Conservation (phyloP, 495 filamentous ascomycete species). For the Niebla homalea region DNA sequence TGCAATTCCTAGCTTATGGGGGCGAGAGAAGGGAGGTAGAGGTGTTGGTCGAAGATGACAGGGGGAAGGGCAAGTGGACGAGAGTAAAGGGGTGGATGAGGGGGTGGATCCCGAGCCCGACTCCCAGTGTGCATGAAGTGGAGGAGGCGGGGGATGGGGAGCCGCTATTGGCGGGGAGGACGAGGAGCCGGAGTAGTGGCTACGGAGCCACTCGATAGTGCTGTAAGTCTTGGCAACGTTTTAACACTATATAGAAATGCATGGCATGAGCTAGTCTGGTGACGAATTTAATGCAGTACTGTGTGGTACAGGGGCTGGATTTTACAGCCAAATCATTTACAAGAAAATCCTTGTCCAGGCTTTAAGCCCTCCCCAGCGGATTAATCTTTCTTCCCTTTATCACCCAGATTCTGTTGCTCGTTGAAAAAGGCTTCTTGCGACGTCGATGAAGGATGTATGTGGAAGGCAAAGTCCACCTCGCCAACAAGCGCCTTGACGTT, state of each 20-base stretch:
- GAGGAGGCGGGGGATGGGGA: slow-evolving; percentile 3
- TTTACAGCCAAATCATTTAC: too few relatives aligned
- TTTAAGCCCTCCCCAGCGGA: too few relatives aligned
- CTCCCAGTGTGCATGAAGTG: not conserved
- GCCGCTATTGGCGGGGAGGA: slow-evolving; percentile 2
- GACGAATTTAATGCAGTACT: too few relatives aligned
- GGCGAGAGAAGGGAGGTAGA: slow-evolving; percentile 30
- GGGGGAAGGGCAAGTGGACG: slow-evolving; percentile 36
- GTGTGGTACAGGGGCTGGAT: too few relatives aligned
- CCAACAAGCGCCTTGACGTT: slow-evolving; percentile 60
- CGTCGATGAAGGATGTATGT: too few relatives aligned
- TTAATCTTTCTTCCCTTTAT: too few relatives aligned
- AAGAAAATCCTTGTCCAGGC: too few relatives aligned
- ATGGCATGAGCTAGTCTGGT: too few relatives aligned
- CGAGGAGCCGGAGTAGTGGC: not conserved
- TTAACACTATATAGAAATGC: too few relatives aligned
- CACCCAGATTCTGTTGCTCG: too few relatives aligned
- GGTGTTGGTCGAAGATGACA: slow-evolving; percentile 23
- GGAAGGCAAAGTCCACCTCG: slow-evolving; percentile 68
- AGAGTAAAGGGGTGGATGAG: slow-evolving; percentile 55
- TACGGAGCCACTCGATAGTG: slow-evolving; percentile 4
- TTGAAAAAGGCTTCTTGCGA: too few relatives aligned
- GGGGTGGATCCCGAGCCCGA: slow-evolving; percentile 44
- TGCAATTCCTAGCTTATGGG: slow-evolving; percentile 48
- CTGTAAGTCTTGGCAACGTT: not conserved